phyloP scores from a whole-genome alignment of 768 basidiomycete species.

The Fomitopsis pulvina region DNA sequence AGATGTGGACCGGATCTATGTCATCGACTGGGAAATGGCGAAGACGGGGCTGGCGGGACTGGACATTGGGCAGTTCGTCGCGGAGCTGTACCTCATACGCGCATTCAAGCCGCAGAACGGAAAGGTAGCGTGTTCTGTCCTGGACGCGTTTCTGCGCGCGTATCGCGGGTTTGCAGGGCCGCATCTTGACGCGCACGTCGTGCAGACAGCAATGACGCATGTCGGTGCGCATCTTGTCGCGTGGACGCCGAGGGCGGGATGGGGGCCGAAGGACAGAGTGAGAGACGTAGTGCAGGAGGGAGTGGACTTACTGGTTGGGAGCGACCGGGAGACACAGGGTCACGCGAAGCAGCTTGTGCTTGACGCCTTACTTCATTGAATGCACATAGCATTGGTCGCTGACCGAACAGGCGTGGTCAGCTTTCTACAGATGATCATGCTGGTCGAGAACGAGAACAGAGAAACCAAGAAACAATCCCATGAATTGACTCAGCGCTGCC shows the following conservation, averaged over 20 bases:
- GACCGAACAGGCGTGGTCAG: no score
- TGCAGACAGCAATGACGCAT: conserved; percentile 35
- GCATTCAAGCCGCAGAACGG: conserved; percentile 38
- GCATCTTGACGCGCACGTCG: conserved; percentile 16
- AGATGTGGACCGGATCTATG: conserved; percentile 33
- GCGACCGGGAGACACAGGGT: conserved; percentile 8
- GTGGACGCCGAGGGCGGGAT: conserved; percentile 41
- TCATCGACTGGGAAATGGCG: conserved; percentile 63
- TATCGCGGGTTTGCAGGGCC: conserved; percentile 30
- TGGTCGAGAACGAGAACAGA: no score
- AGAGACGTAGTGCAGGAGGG: conserved; percentile 47
- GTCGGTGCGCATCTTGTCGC: conserved; percentile 50
- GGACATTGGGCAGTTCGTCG: conserved; percentile 60
- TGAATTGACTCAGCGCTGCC: neutral
- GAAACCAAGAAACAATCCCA: neutral
- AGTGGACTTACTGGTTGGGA: conserved; percentile 23
- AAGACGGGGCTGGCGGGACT: conserved; percentile 51
- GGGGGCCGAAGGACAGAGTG: conserved; percentile 43
- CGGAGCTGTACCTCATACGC: conserved; percentile 47
- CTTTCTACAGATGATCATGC: no score
- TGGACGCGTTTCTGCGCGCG: conserved; percentile 38
- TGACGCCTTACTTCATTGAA: neutral
- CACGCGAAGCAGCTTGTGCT: neutral
- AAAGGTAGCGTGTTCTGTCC: conserved; percentile 29
- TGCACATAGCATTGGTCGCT: neutral